These are phyloP conservation scores for Cubamyces sp. DNA, from an alignment of 768 basidiomycete genomes.

Conservation along the genomic window DNA sequence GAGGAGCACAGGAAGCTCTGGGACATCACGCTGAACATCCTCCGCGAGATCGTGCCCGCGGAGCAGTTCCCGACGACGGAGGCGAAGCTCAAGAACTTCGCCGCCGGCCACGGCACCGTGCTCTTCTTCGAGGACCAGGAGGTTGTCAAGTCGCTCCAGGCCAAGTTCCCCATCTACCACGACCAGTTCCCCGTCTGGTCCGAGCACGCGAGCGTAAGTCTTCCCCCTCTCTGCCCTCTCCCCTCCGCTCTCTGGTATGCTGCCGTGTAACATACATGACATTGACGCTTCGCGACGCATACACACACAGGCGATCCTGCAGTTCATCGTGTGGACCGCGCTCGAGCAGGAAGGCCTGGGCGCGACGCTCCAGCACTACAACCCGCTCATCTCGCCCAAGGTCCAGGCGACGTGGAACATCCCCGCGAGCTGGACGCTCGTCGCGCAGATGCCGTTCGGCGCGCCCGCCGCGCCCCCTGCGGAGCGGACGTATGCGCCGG, in stretches of 20 bases:
- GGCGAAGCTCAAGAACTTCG: constrained; percentile 25
- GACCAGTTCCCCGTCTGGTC: constrained; percentile 29
- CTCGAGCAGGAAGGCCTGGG: constrained; percentile 30
- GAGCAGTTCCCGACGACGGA: constrained; percentile 26
- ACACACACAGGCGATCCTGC: constrained; percentile 25
- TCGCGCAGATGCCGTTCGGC: constrained; percentile 29
- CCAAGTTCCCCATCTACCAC: constrained; percentile 26
- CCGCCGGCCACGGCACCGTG: constrained; percentile 29
- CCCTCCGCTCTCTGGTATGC: not conserved
- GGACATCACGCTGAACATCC: constrained; percentile 26
- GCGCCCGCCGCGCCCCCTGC: constrained; percentile 24
- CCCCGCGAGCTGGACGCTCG: constrained; percentile 25
- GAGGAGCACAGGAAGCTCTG: constrained; percentile 32
- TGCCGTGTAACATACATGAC: not conserved
- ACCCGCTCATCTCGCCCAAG: constrained; percentile 28
- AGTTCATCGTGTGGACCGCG: constrained; percentile 30
- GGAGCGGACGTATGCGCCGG: constrained; percentile 24
- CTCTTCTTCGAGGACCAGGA: constrained; percentile 32
- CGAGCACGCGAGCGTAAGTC: constrained; percentile 23
- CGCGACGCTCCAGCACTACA: constrained; percentile 31
- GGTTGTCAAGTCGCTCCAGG: constrained; percentile 25
- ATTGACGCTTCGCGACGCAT: constrained; percentile 1
- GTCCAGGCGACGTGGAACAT: constrained; percentile 28
- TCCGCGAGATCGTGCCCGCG: constrained; percentile 26
- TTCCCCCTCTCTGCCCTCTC: not conserved